Percentiles rank a stretch among this genome's conserved stretches.
Evolutionary conservation across 257 asterid species (phyloP).

Genomic region (Fraxinus americana): DNA sequence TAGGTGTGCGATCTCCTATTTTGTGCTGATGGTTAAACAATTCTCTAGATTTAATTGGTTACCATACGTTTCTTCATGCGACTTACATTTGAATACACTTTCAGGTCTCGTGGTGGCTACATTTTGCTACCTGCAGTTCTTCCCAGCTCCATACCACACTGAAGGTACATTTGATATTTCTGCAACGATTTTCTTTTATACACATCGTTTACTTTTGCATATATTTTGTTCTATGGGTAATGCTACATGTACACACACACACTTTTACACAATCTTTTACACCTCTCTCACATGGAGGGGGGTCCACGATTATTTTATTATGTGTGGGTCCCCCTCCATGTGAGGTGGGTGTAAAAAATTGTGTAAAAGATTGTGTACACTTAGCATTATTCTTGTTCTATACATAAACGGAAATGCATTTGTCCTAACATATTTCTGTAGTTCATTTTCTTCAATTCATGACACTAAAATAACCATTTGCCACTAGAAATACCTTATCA

Average conservation of each 20-base stretch:
- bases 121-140: slow-evolving; percentile 84
- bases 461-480: background rate
- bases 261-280: too few species aligned
- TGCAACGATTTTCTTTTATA: background rate
- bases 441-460: background rate
- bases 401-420: background rate
- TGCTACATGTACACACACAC: too few species aligned
- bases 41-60: background rate
- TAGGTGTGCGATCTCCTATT: slow-evolving; percentile 51
- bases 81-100: background rate
- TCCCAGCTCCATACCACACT: slow-evolving; percentile 74
- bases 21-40: background rate
- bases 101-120: slow-evolving; percentile 68
- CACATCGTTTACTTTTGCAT: background rate
- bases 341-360: too few species aligned
- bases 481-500: background rate
- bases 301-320: too few species aligned
- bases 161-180: slow-evolving; percentile 45
- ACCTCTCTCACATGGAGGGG: too few species aligned
- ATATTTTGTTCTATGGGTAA: too few species aligned
- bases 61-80: background rate
- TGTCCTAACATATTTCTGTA: background rate
- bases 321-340: too few species aligned
- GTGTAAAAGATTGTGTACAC: too few species aligned
- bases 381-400: too few species aligned